Percentiles rank a stretch among this genome's conserved stretches.
Conservation (phyloP, 2,329 filamentous ascomycete species). For the Xylaria arbuscula region DNA sequence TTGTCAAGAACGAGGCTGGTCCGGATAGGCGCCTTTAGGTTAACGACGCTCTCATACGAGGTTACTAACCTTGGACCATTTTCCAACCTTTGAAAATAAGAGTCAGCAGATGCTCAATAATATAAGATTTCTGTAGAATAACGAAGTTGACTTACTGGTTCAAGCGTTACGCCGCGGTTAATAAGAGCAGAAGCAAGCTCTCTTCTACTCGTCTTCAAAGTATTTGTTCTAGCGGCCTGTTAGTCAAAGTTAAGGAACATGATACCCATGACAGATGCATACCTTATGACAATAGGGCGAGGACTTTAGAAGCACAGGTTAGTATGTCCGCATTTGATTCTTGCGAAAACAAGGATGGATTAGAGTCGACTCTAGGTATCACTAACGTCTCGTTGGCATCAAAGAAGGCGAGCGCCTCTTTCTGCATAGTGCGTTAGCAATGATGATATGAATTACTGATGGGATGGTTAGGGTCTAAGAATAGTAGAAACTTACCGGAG, state of each 20-base stretch:
- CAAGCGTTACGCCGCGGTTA: slow-evolving; percentile 81
- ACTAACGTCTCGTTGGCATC: slow-evolving; percentile 89
- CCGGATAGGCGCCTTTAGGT: too few relatives aligned
- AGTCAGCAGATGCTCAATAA: slow-evolving; percentile 6
- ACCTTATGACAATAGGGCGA: slow-evolving; percentile 86
- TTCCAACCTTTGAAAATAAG: slow-evolving; percentile 68
- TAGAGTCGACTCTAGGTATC: not conserved
- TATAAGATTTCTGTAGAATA: not conserved
- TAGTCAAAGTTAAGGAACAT: not conserved
- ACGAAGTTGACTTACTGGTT: slow-evolving; percentile 67
- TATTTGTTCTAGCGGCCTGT: slow-evolving; percentile 76
- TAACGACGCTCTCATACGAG: not conserved
- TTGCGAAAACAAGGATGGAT: not conserved
- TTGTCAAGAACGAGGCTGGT: not conserved
- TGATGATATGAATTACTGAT: not conserved
- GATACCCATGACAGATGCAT: not conserved
- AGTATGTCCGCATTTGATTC: slow-evolving; percentile 7
- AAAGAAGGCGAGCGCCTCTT: slow-evolving; percentile 96
- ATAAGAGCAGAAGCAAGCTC: slow-evolving; percentile 74
- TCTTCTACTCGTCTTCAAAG: slow-evolving; percentile 78
- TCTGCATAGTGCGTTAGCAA: slow-evolving; percentile 25
- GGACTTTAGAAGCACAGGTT: slow-evolving; percentile 54
- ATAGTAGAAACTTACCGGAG: slow-evolving; percentile 64
- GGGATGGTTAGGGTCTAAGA: too few relatives aligned
- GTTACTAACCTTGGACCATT: slow-evolving; percentile 84